Evolutionary conservation across 768 basidiomycete genomes (phyloP).

Genomic region (Amanita pallidorosea): DNA sequence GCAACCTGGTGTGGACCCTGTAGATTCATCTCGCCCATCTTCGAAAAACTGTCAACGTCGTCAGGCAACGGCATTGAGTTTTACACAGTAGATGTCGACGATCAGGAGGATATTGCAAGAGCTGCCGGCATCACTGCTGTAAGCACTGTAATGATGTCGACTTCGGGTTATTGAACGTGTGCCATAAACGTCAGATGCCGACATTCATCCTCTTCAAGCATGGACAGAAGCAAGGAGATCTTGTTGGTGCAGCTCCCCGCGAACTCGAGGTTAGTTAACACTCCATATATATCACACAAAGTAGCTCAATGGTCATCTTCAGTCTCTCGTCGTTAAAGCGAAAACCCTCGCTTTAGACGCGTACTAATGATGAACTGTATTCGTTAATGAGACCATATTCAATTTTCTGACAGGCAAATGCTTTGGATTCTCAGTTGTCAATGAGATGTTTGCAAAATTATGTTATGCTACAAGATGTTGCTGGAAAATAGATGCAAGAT

Average conservation of each 20-base stretch:
- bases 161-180: neutral
- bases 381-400: neutral
- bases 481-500: neutral
- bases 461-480: neutral
- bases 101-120: constrained; percentile 35
- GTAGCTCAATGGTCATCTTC: too few species aligned
- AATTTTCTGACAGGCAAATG: neutral
- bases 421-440: neutral
- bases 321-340: too few species aligned
- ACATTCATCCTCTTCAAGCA: constrained; percentile 28
- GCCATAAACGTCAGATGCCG: constrained; percentile 27
- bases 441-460: neutral
- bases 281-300: neutral
- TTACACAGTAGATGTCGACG: constrained; percentile 71
- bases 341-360: too few species aligned
- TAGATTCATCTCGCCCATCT: constrained; percentile 51
- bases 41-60: constrained; percentile 39
- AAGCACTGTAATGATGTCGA: constrained; percentile 14
- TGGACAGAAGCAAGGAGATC: constrained; percentile 21
- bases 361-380: too few species aligned
- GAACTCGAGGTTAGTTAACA: constrained; percentile 26
- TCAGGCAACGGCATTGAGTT: constrained; percentile 33
- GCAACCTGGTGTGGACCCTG: constrained; percentile 73
- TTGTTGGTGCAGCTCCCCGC: constrained; percentile 39
- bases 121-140: constrained; percentile 57